phyloP scores from a whole-genome alignment of 2,329 filamentous ascomycete genomes.

The Graphiopsis chlorocephala region DNA sequence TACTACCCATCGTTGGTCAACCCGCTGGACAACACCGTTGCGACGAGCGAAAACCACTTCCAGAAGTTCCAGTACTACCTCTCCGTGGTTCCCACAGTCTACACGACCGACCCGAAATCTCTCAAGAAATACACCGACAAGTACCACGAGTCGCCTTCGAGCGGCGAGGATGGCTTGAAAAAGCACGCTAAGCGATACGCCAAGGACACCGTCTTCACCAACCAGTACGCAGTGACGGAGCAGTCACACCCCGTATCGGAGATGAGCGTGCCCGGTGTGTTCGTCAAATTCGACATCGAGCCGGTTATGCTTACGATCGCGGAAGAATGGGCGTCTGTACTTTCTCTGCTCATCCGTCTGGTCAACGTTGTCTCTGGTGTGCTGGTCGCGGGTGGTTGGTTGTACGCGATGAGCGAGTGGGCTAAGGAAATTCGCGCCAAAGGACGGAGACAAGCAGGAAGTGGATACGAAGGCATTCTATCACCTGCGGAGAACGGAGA shows the following conservation, averaged over 20 bases:
- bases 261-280: slow-evolving; percentile 76
- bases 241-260: slow-evolving; percentile 72
- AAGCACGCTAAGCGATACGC: slow-evolving; percentile 36
- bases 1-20: slow-evolving; percentile 93
- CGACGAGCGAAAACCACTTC: slow-evolving; percentile 72
- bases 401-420: slow-evolving; percentile 83
- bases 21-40: slow-evolving; percentile 87
- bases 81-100: slow-evolving; percentile 90
- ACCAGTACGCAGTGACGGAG: slow-evolving; percentile 96
- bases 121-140: slow-evolving; percentile 39
- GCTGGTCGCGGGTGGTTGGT: slow-evolving; percentile 90
- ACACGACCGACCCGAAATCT: slow-evolving; percentile 54
- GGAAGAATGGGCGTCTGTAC: slow-evolving; percentile 72
- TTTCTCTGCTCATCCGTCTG: slow-evolving; percentile 74
- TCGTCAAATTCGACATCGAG: slow-evolving; percentile 99
- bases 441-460: slow-evolving; percentile 5
- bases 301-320: slow-evolving; percentile 84
- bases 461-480: slow-evolving; percentile 11
- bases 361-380: slow-evolving; percentile 91
- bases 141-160: slow-evolving; percentile 41
- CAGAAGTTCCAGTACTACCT: slow-evolving; percentile 98
- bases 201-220: slow-evolving; percentile 73
- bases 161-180: slow-evolving; percentile 35
- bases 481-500: slow-evolving; percentile 23
- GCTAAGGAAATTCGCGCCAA: slow-evolving; percentile 42